Conservation (phyloP, 441 rosid genomes). For the Pelargonium cotyledonis region DNA sequence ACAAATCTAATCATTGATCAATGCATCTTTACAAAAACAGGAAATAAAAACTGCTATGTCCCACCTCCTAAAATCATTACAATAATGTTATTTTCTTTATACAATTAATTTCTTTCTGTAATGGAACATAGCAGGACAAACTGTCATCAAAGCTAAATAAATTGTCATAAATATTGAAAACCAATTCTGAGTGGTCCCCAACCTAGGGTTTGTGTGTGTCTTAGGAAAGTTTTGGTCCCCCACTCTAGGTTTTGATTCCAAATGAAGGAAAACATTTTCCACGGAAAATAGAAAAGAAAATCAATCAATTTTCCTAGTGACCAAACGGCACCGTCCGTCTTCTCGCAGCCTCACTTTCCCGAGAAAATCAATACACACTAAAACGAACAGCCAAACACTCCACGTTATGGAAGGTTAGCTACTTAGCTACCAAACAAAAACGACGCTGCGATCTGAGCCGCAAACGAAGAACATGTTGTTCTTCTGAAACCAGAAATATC, state of each 20-base stretch:
- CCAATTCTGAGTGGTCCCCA: slow-evolving; percentile 17
- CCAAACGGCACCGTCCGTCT: slow-evolving; percentile 18
- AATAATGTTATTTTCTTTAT: slow-evolving; percentile 5
- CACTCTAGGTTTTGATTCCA: slow-evolving; percentile 1
- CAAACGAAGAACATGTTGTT: slow-evolving; percentile 26
- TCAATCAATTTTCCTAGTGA: background rate
- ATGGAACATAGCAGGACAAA: slow-evolving; percentile 7
- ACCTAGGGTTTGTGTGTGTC: slow-evolving; percentile 5
- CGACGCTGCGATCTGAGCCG: slow-evolving; percentile 33
- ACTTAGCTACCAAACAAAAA: slow-evolving; percentile 14
- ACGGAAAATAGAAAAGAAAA: background rate
- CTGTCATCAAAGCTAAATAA: slow-evolving; percentile 5
- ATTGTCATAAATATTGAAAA: background rate
- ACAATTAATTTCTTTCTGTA: background rate
- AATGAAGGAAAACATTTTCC: slow-evolving; percentile 2
- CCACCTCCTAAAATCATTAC: background rate
- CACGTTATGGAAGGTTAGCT: background rate
- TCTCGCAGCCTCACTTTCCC: slow-evolving; percentile 22
- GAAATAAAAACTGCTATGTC: background rate
- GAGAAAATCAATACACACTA: slow-evolving; percentile 2
- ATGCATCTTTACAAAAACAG: background rate
- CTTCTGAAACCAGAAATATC: slow-evolving; percentile 34
- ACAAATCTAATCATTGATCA: background rate
- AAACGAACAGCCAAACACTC: slow-evolving; percentile 1
- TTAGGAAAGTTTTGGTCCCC: slow-evolving; percentile 8